These are phyloP conservation scores for Magnusiomyces suaveolens DNA, from an alignment of 1,139 yeast species.

Conservation along the genomic window DNA sequence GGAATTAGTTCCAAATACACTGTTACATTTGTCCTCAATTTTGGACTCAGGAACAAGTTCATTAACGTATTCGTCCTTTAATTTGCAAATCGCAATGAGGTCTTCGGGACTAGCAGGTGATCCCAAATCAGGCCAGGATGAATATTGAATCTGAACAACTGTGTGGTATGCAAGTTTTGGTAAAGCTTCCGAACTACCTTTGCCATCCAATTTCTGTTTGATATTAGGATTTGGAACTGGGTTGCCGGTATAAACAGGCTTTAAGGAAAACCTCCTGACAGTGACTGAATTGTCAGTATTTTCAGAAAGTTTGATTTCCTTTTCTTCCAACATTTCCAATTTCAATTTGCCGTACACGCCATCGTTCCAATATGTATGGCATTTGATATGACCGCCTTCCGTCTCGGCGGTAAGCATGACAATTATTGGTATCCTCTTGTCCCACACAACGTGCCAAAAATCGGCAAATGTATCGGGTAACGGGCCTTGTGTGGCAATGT, in stretches of 20 bases:
- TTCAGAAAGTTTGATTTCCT: conserved; percentile 9
- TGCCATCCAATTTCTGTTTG: neutral
- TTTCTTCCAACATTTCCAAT: conserved; percentile 7
- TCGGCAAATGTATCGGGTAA: conserved; percentile 65
- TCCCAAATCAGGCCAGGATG: conserved; percentile 78
- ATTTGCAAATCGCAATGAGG: conserved; percentile 42
- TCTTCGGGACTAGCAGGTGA: conserved; percentile 48
- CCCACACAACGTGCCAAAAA: conserved; percentile 69
- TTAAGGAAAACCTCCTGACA: conserved; percentile 18
- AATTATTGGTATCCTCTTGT: conserved; percentile 52
- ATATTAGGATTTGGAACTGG: neutral
- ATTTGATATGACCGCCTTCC: conserved; percentile 45
- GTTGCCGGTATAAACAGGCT: neutral
- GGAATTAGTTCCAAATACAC: neutral
- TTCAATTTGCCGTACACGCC: conserved; percentile 24
- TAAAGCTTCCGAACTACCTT: neutral
- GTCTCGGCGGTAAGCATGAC: conserved; percentile 56
- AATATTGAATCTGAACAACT: conserved; percentile 60
- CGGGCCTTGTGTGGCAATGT: conserved; percentile 86
- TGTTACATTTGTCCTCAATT: neutral
- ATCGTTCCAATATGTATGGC: conserved; percentile 48
- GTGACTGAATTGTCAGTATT: conserved; percentile 16
- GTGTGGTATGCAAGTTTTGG: conserved; percentile 2
- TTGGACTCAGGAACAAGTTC: conserved; percentile 9
- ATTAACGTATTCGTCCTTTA: conserved; percentile 33